Conservation (phyloP, 2,329 filamentous ascomycete species). For the Aphanocladium album region DNA sequence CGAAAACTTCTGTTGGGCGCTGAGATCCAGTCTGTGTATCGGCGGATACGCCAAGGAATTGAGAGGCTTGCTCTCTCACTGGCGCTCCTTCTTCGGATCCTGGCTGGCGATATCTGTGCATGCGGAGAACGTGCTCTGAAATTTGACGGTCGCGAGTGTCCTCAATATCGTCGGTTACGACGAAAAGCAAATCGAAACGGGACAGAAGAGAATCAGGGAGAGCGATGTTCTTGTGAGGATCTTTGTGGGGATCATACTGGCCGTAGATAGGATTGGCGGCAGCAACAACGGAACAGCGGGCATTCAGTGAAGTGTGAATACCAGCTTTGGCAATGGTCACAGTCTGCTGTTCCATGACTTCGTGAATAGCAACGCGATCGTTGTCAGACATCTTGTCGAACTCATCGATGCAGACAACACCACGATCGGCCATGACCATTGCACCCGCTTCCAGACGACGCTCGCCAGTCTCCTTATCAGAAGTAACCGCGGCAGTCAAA, state of each 20-base stretch:
- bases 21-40: conserved; percentile 71
- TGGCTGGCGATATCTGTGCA: conserved; percentile 91
- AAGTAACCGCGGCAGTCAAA: conserved; percentile 93
- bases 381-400: conserved; percentile 99
- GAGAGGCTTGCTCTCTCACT: conserved; percentile 79
- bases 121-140: conserved; percentile 93
- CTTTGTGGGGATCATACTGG: conserved; percentile 97
- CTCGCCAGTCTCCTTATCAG: conserved; percentile 96
- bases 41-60: conserved; percentile 81
- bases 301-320: conserved; percentile 95
- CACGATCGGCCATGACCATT: conserved; percentile 96
- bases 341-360: conserved; percentile 99
- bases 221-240: conserved; percentile 97
- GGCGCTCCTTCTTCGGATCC: conserved; percentile 92
- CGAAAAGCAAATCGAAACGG: conserved; percentile 96
- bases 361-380: conserved; percentile 96
- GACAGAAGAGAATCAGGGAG: conserved; percentile 93
- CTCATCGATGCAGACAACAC: conserved; percentile 97
- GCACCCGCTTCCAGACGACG: conserved; percentile 91
- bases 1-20: conserved; percentile 79
- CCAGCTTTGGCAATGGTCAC: conserved; percentile 98
- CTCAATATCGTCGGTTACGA: conserved; percentile 97
- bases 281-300: conserved; percentile 91
- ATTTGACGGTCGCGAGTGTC: conserved; percentile 85
- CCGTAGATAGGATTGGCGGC: conserved; percentile 97